Evolutionary conservation across 129 eudicot genomes (phyloP).

Genomic region (Smallanthus sonchifolius): DNA sequence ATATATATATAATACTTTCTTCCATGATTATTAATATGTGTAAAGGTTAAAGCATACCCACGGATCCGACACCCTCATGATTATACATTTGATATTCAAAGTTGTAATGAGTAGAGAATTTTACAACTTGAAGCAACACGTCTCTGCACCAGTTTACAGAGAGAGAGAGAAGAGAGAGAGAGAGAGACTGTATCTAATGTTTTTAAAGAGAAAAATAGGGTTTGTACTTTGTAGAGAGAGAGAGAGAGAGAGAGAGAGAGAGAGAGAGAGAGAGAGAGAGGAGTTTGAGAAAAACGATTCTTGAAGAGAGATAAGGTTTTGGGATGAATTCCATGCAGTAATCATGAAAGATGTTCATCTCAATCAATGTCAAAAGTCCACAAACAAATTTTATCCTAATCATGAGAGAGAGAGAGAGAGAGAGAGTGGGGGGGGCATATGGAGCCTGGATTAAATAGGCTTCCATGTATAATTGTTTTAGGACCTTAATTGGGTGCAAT

Average conservation of each 20-base stretch:
- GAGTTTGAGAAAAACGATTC: not conserved
- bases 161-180: not conserved
- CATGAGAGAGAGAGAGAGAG: conserved; percentile 12
- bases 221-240: not conserved
- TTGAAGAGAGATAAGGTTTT: not conserved
- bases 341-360: conserved; percentile 24
- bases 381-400: conserved; percentile 16
- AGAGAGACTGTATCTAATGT: not conserved
- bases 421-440: conserved; percentile 19
- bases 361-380: conserved; percentile 38
- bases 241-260: not conserved
- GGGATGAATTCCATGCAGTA: conserved; percentile 39
- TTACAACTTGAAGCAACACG: conserved; percentile 30
- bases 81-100: conserved; percentile 30
- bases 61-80: conserved; percentile 40
- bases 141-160: conserved; percentile 1
- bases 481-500: conserved; percentile 12
- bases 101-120: conserved; percentile 26
- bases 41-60: conserved; percentile 30
- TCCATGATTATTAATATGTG: conserved; percentile 21
- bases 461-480: not conserved
- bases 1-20: not conserved
- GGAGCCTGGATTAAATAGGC: conserved; percentile 15
- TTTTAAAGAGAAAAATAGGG: not conserved
- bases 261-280: not conserved